Conservation (phyloP, 345 rosid species). For the Aegle marmelos region DNA sequence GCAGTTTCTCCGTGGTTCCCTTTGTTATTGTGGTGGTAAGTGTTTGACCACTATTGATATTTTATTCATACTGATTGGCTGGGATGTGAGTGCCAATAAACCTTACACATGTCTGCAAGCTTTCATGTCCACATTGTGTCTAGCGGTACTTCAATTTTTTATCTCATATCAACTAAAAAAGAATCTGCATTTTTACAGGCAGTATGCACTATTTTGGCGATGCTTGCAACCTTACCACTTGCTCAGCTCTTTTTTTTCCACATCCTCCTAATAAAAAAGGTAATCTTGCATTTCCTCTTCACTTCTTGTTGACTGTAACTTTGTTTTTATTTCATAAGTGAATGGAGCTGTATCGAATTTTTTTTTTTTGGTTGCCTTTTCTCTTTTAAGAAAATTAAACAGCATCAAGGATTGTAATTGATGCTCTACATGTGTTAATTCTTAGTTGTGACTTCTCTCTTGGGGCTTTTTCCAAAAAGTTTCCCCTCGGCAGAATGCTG, state of each 20-base stretch:
- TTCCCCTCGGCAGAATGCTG: background rate
- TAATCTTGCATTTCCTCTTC: constrained; percentile 12
- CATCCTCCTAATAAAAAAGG: constrained; percentile 92
- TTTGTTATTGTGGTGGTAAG: constrained; percentile 92
- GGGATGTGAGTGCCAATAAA: background rate
- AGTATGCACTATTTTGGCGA: constrained; percentile 80
- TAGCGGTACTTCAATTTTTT: background rate
- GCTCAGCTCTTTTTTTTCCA: constrained; percentile 98
- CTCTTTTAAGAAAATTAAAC: no score
- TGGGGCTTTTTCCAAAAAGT: background rate
- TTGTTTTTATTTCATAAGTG: background rate
- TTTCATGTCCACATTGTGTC: background rate
- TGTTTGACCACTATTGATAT: constrained; percentile 5
- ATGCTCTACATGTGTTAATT: background rate
- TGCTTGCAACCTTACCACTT: constrained; percentile 91
- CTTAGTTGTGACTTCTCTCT: background rate
- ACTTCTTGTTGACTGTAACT: background rate
- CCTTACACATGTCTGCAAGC: background rate
- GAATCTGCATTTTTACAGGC: constrained; percentile 43
- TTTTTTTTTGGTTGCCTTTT: no score
- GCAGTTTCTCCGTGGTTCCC: constrained; percentile 92
- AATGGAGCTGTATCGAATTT: background rate
- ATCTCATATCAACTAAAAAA: background rate
- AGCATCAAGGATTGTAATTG: background rate
- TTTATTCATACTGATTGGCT: background rate